phyloP scores from a whole-genome alignment of 208 protist genomes.

The Acanthamoeba royreba region DNA sequence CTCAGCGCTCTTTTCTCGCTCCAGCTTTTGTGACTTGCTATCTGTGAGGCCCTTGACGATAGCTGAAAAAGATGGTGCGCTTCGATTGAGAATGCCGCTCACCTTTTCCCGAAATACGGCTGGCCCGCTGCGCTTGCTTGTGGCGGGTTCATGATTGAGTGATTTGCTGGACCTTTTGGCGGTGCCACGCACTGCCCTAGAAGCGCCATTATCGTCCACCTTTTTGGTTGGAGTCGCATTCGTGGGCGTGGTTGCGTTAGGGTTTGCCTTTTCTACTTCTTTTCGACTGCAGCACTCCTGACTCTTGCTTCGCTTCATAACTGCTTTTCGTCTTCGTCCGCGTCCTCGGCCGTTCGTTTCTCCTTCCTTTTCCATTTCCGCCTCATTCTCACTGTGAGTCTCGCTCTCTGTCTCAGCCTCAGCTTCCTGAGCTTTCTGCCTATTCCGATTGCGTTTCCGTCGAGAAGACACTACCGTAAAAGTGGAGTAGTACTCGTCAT shows the following conservation, averaged over 20 bases:
- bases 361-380: neutral
- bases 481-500: neutral
- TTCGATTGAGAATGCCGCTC: neutral
- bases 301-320: slow-evolving; percentile 29
- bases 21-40: neutral
- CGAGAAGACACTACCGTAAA: neutral
- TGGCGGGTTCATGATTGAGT: no score
- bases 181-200: neutral
- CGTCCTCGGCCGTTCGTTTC: neutral
- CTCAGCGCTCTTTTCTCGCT: neutral
- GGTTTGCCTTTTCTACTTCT: neutral
- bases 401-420: neutral
- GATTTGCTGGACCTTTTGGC: no score
- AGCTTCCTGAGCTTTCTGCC: neutral
- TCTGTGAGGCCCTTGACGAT: slow-evolving; percentile 3
- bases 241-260: neutral
- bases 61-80: neutral
- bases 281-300: slow-evolving; percentile 13
- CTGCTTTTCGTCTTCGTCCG: neutral
- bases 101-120: neutral
- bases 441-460: neutral
- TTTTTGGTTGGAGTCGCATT: neutral
- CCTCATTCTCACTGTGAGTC: neutral
- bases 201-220: neutral
- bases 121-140: neutral